Percentiles rank a stretch among this genome's conserved stretches.
These are phyloP conservation scores for Arxiozyma heterogenica DNA, from an alignment of 1,139 yeast species.

Conservation along the genomic window DNA sequence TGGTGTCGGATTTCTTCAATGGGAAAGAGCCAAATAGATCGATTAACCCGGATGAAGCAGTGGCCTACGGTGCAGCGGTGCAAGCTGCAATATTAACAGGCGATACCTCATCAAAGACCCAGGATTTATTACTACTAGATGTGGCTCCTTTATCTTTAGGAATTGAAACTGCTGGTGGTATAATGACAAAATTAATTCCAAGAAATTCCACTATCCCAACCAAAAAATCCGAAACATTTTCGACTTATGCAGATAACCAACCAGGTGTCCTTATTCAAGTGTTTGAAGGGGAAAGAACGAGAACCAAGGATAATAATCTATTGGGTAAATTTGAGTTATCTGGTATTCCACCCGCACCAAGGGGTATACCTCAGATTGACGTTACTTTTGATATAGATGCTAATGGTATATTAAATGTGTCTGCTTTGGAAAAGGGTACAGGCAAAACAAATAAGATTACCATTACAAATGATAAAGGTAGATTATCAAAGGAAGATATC, in stretches of 20 bases:
- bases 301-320: constrained; percentile 89
- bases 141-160: constrained; percentile 92
- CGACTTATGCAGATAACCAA: constrained; percentile 95
- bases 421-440: constrained; percentile 93
- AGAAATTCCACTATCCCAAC: constrained; percentile 97
- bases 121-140: constrained; percentile 80
- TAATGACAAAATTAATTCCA: constrained; percentile 93
- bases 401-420: constrained; percentile 90
- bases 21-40: constrained; percentile 84
- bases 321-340: constrained; percentile 92
- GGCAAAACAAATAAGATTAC: constrained; percentile 71
- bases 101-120: constrained; percentile 71
- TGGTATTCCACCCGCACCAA: constrained; percentile 96
- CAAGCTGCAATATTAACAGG: constrained; percentile 91
- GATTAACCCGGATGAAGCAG: constrained; percentile 70
- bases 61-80: constrained; percentile 67
- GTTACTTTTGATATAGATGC: constrained; percentile 95
- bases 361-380: constrained; percentile 97
- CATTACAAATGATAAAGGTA: constrained; percentile 86
- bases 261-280: constrained; percentile 95
- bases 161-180: constrained; percentile 97
- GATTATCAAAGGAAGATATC: constrained; percentile 84
- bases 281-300: constrained; percentile 94
- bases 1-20: constrained; percentile 76
- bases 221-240: constrained; percentile 91